These are phyloP conservation scores for Solanum piurae DNA, from an alignment of 257 asterid genomes.

Conservation along the genomic window DNA sequence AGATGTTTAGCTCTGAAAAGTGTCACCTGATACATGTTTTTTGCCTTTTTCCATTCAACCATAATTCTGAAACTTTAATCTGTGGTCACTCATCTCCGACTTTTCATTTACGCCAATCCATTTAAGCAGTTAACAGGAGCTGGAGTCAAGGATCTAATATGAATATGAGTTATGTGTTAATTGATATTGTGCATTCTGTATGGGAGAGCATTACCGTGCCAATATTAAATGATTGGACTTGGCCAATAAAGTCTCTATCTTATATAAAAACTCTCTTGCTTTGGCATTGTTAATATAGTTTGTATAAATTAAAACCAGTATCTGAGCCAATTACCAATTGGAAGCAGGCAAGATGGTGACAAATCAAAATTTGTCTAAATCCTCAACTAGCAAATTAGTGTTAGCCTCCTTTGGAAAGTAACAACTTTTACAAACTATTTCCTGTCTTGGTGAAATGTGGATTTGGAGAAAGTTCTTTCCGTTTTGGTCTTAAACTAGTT, in stretches of 20 bases:
- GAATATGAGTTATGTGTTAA: background rate
- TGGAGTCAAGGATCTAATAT: background rate
- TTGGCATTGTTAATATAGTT: background rate
- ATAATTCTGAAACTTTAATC: background rate
- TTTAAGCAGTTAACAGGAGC: background rate
- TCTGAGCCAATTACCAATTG: background rate
- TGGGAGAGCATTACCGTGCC: background rate
- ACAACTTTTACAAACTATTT: background rate
- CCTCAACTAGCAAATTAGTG: background rate
- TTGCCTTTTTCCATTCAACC: background rate
- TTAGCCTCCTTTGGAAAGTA: background rate
- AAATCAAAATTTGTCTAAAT: background rate
- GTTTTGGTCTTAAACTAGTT: background rate
- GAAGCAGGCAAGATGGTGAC: background rate
- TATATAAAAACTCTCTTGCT: background rate
- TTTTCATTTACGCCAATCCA: background rate
- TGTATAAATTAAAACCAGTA: background rate
- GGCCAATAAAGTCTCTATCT: background rate
- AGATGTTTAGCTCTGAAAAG: background rate
- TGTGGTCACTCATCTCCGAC: background rate
- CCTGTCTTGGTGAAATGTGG: background rate
- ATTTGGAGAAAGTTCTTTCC: background rate
- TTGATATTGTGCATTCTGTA: background rate
- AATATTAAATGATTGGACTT: background rate
- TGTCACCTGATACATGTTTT: background rate